A percentile compares a stretch with the other conserved stretches of the same genome.
These are phyloP conservation scores for Papiliotrema flavescens DNA, from an alignment of 1,284 basidiomycete species.

Conservation along the genomic window DNA sequence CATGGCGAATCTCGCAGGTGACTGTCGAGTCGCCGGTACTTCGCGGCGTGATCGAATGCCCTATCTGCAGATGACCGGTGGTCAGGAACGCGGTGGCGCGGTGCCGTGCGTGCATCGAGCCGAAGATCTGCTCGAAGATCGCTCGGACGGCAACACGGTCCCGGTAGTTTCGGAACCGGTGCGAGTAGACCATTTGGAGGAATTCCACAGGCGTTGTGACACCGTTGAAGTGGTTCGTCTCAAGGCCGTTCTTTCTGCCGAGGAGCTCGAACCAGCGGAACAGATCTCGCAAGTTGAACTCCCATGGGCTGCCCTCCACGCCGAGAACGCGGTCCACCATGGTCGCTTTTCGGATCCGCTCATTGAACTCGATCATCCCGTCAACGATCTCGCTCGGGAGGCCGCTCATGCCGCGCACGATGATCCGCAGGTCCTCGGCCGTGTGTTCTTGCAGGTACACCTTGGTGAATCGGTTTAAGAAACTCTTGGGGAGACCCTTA, in stretches of 20 bases:
- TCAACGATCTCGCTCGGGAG: slow-evolving; percentile 59
- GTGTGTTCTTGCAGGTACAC: slow-evolving; percentile 89
- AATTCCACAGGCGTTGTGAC: slow-evolving; percentile 60
- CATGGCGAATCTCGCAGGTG: slow-evolving; percentile 60
- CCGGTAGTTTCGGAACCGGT: slow-evolving; percentile 71
- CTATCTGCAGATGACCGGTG: slow-evolving; percentile 61
- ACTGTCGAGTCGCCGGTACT: slow-evolving; percentile 30
- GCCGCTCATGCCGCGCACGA: slow-evolving; percentile 75
- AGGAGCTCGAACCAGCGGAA: slow-evolving; percentile 72
- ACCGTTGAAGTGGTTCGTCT: slow-evolving; percentile 47
- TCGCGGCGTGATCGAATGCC: slow-evolving; percentile 55
- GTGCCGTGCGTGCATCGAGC: slow-evolving; percentile 37
- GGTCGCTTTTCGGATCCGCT: slow-evolving; percentile 66
- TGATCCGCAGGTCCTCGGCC: slow-evolving; percentile 70
- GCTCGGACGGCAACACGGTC: slow-evolving; percentile 63
- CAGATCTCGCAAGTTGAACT: slow-evolving; percentile 96
- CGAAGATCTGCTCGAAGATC: slow-evolving; percentile 66
- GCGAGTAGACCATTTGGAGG: slow-evolving; percentile 71
- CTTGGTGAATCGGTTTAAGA: slow-evolving; percentile 96
- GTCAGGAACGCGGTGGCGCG: slow-evolving; percentile 59
- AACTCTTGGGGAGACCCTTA: slow-evolving; percentile 96
- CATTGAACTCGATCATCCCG: slow-evolving; percentile 83
- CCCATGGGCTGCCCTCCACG: slow-evolving; percentile 88
- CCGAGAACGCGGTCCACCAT: slow-evolving; percentile 68
- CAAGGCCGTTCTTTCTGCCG: slow-evolving; percentile 54